These are phyloP conservation scores for Scedosporium minutisporum DNA, from an alignment of 2,329 filamentous ascomycete genomes.

Conservation along the genomic window DNA sequence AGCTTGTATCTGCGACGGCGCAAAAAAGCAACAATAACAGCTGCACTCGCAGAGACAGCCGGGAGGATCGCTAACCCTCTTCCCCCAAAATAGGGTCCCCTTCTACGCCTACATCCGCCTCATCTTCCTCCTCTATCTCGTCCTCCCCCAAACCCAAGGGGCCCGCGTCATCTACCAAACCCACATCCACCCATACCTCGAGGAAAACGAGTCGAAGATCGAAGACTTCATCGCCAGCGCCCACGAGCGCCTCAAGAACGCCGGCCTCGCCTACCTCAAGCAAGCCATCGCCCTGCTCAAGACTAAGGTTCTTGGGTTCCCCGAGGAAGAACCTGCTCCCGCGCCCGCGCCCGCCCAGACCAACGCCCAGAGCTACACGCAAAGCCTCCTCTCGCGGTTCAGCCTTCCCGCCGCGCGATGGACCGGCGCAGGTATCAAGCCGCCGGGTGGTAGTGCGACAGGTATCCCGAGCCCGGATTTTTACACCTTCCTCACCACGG, in stretches of 20 bases:
- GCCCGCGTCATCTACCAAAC: slow-evolving; percentile 76
- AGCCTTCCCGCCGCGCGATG: slow-evolving; percentile 64
- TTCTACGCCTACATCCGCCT: slow-evolving; percentile 92
- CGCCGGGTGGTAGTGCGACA: slow-evolving; percentile 20
- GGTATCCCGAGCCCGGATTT: slow-evolving; percentile 52
- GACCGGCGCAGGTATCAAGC: slow-evolving; percentile 23
- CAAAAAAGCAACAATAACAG: too few species aligned
- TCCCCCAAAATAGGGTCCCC: slow-evolving; percentile 52
- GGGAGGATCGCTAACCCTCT: not conserved
- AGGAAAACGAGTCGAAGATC: slow-evolving; percentile 78
- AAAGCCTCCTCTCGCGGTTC: slow-evolving; percentile 76
- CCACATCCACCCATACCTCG: slow-evolving; percentile 79
- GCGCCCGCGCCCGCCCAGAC: slow-evolving; percentile 28
- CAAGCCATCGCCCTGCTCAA: slow-evolving; percentile 61
- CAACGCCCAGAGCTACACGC: slow-evolving; percentile 56
- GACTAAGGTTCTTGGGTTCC: slow-evolving; percentile 69
- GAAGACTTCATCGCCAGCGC: slow-evolving; percentile 78
- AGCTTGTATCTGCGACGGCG: too few species aligned
- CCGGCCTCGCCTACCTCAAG: slow-evolving; percentile 68
- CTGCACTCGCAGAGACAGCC: too few species aligned
- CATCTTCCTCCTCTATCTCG: slow-evolving; percentile 81
- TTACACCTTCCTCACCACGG: slow-evolving; percentile 66
- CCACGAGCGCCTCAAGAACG: slow-evolving; percentile 67
- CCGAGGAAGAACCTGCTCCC: slow-evolving; percentile 37
- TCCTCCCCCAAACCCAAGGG: slow-evolving; percentile 95